Evolutionary conservation across 352 stramenopile species (phyloP).

Genomic region (Phytopythium aichiense): DNA sequence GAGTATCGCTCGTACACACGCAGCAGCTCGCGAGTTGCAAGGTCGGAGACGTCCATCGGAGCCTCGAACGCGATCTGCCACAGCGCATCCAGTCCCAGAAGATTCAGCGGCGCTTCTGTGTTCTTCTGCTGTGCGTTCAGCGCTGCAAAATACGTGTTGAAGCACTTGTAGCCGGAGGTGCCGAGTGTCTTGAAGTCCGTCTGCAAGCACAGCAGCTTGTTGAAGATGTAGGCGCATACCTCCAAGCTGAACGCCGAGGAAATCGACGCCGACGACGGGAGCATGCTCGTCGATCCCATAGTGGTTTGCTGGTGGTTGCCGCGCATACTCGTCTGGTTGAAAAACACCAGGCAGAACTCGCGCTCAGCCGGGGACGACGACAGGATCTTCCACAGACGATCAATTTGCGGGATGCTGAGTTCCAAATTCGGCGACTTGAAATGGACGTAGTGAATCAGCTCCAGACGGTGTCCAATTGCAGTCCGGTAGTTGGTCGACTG

Average conservation of each 20-base stretch:
- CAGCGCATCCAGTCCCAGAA: conserved; percentile 77
- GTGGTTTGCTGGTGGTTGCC: conserved; percentile 24
- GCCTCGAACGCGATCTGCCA: conserved; percentile 83
- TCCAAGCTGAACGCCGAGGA: conserved; percentile 72
- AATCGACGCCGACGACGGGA: conserved; percentile 32
- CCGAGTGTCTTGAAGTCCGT: conserved; percentile 73
- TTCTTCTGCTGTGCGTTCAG: conserved; percentile 62
- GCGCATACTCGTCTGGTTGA: conserved; percentile 73
- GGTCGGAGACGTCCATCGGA: conserved; percentile 67
- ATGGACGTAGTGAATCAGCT: conserved; percentile 86
- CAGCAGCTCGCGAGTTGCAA: conserved; percentile 73
- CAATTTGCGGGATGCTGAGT: conserved; percentile 69
- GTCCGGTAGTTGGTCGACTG: conserved; percentile 52
- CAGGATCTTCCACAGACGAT: conserved; percentile 72
- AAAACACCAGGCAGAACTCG: conserved; percentile 82
- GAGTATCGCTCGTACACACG: conserved; percentile 73
- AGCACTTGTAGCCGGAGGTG: conserved; percentile 80
- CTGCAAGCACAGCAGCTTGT: conserved; percentile 74
- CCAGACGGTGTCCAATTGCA: conserved; percentile 75
- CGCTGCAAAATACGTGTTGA: conserved; percentile 83
- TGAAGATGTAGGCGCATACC: conserved; percentile 81
- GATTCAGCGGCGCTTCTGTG: conserved; percentile 26
- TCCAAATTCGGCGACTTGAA: conserved; percentile 74
- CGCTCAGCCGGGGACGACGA: conserved; percentile 66
- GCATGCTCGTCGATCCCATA: conserved; percentile 12